Evolutionary conservation across 352 stramenopile genomes (phyloP), one percentile per base, ranked within the genome.

Genomic region (Phytophthora sansomeana): DNA sequence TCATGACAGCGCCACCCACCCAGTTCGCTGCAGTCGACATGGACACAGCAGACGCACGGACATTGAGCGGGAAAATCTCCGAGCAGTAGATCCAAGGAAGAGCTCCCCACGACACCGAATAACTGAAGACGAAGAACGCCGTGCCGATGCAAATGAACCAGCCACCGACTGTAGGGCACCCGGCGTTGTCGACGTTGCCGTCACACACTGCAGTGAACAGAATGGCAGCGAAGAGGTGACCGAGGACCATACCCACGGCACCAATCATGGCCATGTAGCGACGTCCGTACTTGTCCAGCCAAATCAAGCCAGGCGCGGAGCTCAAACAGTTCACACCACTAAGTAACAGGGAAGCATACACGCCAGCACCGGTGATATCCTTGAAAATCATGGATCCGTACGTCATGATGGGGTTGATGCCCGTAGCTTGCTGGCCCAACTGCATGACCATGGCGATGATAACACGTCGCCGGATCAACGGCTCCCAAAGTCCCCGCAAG

Each of bases 1-100:
- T 73, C 77, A 85, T 85, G 41, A 73, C 29, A 4, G 69, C 68
- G 35, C 77, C 77, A 17, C 75, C 77, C 17, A 77, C 32, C 77
- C 77, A 85, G 26, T 83, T 87, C 4, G 76, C 56, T 50, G 74
- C 63, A 19, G 70, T 80, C 33, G 70, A 74, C 39, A 85, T 32
- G 16, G 77, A 77, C 26, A 84, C 75, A 42, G 75, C 79, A 14
- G 74, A 77, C 11, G 77, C 77, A 4, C 81, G 79, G 6, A 87
- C 72, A n/a, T 75, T 80, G 16, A 84, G 65, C 2, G 79, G 75
- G 63, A 88, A 89, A 21, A 85, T 74, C 68, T 90, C 81, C 19
- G 74, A 69, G n/a, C 77, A 80, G 62, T 87, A 85, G 24, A 88
- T 74, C 80, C 80, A 89, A 6, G 72, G 38, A 14, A 85, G 29